These are phyloP conservation scores for Solanum chmielewskii DNA, from an alignment of 257 asterid genomes.

Conservation along the genomic window DNA sequence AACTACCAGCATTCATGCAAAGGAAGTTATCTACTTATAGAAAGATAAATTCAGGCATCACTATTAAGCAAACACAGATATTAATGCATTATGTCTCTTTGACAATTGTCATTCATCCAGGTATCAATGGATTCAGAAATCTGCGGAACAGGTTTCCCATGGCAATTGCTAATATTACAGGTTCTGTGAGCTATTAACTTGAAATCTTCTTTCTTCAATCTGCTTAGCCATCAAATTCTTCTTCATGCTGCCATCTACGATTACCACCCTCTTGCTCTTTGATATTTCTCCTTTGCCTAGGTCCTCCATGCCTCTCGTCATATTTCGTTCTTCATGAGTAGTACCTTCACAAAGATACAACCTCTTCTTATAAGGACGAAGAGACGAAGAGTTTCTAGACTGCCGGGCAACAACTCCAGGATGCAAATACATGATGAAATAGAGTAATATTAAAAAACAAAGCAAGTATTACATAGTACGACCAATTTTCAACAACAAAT, in stretches of 20 bases:
- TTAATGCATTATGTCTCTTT: neutral
- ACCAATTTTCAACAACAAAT: neutral
- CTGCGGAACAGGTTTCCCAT: neutral
- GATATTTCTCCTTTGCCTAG: slow-evolving; percentile 38
- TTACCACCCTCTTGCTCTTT: slow-evolving; percentile 34
- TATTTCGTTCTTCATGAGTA: slow-evolving; percentile 38
- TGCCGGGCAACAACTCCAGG: slow-evolving; percentile 26
- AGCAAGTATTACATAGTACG: neutral
- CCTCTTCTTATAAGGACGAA: slow-evolving; percentile 75
- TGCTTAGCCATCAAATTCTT: neutral
- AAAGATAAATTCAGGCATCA: no score
- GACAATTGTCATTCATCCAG: neutral
- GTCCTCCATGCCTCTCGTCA: slow-evolving; percentile 37
- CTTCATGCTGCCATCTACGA: no score
- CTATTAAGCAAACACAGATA: no score
- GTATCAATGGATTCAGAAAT: neutral
- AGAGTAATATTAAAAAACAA: neutral
- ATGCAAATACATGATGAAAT: slow-evolving; percentile 19
- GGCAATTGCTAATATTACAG: no score
- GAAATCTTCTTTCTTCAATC: neutral
- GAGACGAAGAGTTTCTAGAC: slow-evolving; percentile 17
- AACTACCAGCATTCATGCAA: no score
- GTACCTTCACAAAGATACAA: slow-evolving; percentile 30
- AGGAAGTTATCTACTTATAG: no score
- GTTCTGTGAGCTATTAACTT: no score